Percentiles rank a stretch among this genome's conserved stretches.
Conservation (phyloP, 1,284 basidiomycete genomes). For the Cryptococcus sp. region DNA sequence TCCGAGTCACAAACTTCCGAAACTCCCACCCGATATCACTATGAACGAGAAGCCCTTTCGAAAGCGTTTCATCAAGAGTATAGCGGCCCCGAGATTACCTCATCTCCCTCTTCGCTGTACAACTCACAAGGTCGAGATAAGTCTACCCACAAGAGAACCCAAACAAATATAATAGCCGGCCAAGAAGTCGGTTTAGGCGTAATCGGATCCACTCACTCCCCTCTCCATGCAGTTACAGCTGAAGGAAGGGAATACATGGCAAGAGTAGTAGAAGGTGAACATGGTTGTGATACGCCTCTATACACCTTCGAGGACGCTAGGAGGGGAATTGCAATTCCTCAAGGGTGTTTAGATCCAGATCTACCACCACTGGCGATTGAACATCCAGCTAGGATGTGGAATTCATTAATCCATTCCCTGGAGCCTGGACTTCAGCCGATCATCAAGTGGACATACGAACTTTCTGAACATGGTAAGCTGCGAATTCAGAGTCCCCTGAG, state of each 20-base stretch:
- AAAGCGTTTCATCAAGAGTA: background rate
- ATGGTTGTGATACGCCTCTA: slow-evolving; percentile 18
- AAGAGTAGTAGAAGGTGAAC: slow-evolving; percentile 4
- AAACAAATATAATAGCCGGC: slow-evolving; percentile 4
- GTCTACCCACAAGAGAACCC: background rate
- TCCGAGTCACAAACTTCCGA: background rate
- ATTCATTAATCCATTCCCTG: slow-evolving; percentile 28
- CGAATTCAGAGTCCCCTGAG: slow-evolving; percentile 6
- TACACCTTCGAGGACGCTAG: background rate
- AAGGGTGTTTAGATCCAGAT: slow-evolving; percentile 14
- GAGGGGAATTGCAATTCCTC: background rate
- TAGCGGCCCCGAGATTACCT: no score
- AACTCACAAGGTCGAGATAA: no score
- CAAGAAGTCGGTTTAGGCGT: slow-evolving; percentile 21
- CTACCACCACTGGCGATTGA: slow-evolving; percentile 27
- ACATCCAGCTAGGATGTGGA: slow-evolving; percentile 39
- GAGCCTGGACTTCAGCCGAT: slow-evolving; percentile 24
- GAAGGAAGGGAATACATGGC: background rate
- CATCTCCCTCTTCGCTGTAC: no score
- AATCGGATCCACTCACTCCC: slow-evolving; percentile 8
- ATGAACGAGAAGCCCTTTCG: background rate
- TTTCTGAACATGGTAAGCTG: background rate
- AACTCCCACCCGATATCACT: background rate
- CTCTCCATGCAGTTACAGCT: background rate
- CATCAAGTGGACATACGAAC: slow-evolving; percentile 31